These are phyloP conservation scores for Mentha longifolia DNA, from an alignment of 257 asterid genomes.

Conservation along the genomic window DNA sequence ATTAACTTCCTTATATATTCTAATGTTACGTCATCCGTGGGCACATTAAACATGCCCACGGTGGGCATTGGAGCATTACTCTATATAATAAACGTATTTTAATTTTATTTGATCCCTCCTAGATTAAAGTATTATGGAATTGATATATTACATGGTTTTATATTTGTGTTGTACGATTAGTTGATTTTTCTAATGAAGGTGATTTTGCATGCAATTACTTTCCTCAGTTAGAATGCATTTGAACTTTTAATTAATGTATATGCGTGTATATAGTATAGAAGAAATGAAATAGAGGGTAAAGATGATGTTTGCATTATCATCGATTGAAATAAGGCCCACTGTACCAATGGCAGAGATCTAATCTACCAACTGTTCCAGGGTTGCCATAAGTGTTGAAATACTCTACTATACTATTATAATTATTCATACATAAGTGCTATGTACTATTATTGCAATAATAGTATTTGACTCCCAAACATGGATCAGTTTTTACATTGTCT, in stretches of 20 bases:
- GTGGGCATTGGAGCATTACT: too few species aligned
- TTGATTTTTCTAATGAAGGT: background rate
- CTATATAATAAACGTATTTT: too few species aligned
- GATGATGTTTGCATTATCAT: constrained; percentile 31
- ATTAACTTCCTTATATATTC: too few species aligned
- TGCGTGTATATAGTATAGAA: too few species aligned
- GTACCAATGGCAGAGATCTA: constrained; percentile 61
- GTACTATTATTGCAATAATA: constrained; percentile 6
- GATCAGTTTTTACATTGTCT: constrained; percentile 45
- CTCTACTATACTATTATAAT: background rate
- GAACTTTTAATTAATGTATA: background rate
- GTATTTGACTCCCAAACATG: constrained; percentile 45
- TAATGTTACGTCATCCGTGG: too few species aligned
- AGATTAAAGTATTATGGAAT: too few species aligned
- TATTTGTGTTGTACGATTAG: too few species aligned
- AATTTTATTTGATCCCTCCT: too few species aligned
- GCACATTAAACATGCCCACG: too few species aligned
- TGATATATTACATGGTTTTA: too few species aligned
- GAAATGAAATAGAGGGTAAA: constrained; percentile 21
- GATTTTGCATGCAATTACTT: background rate
- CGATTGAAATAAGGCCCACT: constrained; percentile 49
- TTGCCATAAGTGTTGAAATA: constrained; percentile 49
- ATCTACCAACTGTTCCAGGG: constrained; percentile 72
- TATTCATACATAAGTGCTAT: background rate
- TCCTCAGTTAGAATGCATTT: background rate